phyloP scores from a whole-genome alignment of 495 filamentous ascomycete species.

The Aspergillus kassunensis region DNA sequence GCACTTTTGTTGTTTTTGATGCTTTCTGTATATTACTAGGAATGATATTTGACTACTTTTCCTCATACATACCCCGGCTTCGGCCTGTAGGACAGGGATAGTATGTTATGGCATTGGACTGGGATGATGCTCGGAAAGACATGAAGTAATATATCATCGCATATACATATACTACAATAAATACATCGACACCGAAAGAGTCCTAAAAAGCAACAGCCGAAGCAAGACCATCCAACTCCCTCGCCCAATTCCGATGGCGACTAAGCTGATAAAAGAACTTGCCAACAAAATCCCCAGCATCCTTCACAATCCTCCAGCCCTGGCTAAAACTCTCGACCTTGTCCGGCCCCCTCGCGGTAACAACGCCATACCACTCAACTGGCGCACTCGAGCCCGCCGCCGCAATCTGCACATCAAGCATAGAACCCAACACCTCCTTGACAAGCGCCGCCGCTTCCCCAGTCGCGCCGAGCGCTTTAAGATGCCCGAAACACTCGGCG shows the following conservation, averaged over 20 bases:
- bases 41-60: too few relatives aligned
- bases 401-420: constrained; percentile 54
- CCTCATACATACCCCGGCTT: too few relatives aligned
- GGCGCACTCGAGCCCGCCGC: constrained; percentile 35
- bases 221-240: constrained; percentile 66
- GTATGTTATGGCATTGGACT: too few relatives aligned
- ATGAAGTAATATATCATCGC: too few relatives aligned
- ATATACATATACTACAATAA: too few relatives aligned
- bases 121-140: too few relatives aligned
- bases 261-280: constrained; percentile 64
- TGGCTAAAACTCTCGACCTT: constrained; percentile 41
- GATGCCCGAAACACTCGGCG: constrained; percentile 74
- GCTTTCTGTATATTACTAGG: too few relatives aligned
- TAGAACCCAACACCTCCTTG: constrained; percentile 40
- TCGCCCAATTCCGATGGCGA: constrained; percentile 63
- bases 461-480: constrained; percentile 69
- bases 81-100: too few relatives aligned
- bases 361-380: constrained; percentile 50
- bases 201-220: constrained; percentile 26
- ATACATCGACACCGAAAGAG: too few relatives aligned
- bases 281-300: constrained; percentile 60
- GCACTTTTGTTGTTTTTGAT: too few relatives aligned
- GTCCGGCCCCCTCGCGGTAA: constrained; percentile 30
- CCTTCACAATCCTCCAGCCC: constrained; percentile 26
- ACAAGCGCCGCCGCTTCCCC: constrained; percentile 66